Base-by-base conservation (phyloP, 257 asterid genomes). In the Parsonsia alboflavescens region DNA sequence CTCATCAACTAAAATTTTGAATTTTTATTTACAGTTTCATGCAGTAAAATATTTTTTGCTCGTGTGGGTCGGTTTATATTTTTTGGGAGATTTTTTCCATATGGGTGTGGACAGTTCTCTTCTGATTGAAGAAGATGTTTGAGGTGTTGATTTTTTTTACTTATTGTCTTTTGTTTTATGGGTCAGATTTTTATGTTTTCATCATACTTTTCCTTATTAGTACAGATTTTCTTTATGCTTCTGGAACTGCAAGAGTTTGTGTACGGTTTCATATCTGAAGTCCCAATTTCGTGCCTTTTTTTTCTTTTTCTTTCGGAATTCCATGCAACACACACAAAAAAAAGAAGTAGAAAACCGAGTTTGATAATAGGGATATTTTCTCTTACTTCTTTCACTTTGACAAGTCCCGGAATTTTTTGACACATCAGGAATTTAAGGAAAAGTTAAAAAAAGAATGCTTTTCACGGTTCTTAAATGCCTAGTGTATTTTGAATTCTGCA, bases 231-330 rank as follows among this genome's bases (percentile, higher is more conserved):
- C 64, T 63, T 61, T 61, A 53, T 70, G 76, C 71, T 50, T 33
- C 80, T 75, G 70, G 41, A 44, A 24, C 82, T 69, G 76, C 59
- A 24, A 59, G 65, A 58, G 36, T 76, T 63, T 57, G 5, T 77
- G 82, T 79, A 82, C 88, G 87, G 86, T 72, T 33, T 72, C 76
- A 72, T 79, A 80, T 82, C 62, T 76, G 76, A 86, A 86, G 85
- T 88, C 80, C 85, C 82, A 79, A 69, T 79, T 86, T 84, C 78
- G 84, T 83, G 86, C 86, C 81, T 77, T 30, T 50, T 59, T 67
- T 71, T 63, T 77, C 49, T 68, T 72, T 69, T 77, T 76, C 76
- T 75, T 57, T 9, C 72, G 49, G 80, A 69, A 72, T 26, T 73
- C 75, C 78, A 78, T 72, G 81, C 81, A 73, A 56, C n/a, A n/a